phyloP scores from a whole-genome alignment of 2,329 filamentous ascomycete species.

The Verticillium longisporum region DNA sequence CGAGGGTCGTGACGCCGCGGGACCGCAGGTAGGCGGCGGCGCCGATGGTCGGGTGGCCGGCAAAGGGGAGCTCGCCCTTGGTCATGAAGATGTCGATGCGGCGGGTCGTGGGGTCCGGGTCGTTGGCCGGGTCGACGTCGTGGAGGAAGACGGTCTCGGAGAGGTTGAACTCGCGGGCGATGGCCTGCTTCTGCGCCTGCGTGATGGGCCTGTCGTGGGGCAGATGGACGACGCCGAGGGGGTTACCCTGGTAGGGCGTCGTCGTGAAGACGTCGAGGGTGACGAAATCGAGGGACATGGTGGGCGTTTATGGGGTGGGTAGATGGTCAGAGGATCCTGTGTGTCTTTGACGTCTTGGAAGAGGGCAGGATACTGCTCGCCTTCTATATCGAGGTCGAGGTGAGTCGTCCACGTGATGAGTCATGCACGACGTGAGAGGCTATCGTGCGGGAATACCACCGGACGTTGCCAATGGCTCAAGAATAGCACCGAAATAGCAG shows the following conservation, averaged over 20 bases:
- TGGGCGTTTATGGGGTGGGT: background rate
- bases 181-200: conserved; percentile 47
- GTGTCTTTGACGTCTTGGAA: too few relatives aligned
- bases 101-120: conserved; percentile 10
- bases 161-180: conserved; percentile 58
- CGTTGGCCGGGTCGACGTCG: conserved; percentile 17
- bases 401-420: too few relatives aligned
- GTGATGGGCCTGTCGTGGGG: conserved; percentile 28
- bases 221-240: conserved; percentile 48
- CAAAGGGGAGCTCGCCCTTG: conserved; percentile 49
- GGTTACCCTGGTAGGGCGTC: conserved; percentile 48
- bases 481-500: background rate
- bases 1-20: conserved; percentile 25
- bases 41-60: conserved; percentile 57
- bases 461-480: too few relatives aligned
- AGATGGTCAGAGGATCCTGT: background rate
- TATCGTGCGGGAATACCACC: too few relatives aligned
- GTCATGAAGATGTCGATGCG: conserved; percentile 34
- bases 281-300: conserved; percentile 37
- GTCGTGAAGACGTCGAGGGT: conserved; percentile 54
- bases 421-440: too few relatives aligned
- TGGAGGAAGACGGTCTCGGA: conserved; percentile 57
- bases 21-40: conserved; percentile 40
- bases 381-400: too few relatives aligned
- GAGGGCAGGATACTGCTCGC: too few relatives aligned